These are phyloP conservation scores for Alternaria longipes DNA, from an alignment of 2,329 filamentous ascomycete species.

Conservation along the genomic window DNA sequence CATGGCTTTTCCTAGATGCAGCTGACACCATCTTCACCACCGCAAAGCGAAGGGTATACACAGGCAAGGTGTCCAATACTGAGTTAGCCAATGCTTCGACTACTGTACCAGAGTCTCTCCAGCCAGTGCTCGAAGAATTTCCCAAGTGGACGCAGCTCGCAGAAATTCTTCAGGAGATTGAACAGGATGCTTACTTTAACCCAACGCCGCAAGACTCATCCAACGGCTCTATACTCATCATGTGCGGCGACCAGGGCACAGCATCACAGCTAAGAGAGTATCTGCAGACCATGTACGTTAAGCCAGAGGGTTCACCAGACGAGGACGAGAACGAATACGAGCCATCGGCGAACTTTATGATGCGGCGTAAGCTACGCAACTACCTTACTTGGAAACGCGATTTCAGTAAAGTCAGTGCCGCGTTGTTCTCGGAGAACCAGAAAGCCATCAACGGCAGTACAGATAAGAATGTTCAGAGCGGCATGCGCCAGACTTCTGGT, in stretches of 20 bases:
- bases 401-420: conserved; percentile 83
- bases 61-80: conserved; percentile 71
- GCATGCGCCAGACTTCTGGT: conserved; percentile 58
- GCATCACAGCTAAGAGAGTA: conserved; percentile 91
- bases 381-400: conserved; percentile 92
- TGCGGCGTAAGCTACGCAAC: conserved; percentile 84
- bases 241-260: conserved; percentile 89
- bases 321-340: conserved; percentile 63
- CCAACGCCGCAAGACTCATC: conserved; percentile 80
- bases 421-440: conserved; percentile 81
- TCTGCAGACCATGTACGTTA: conserved; percentile 86
- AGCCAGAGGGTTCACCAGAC: conserved; percentile 57
- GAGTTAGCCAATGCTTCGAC: conserved; percentile 58
- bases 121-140: conserved; percentile 88
- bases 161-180: conserved; percentile 93
- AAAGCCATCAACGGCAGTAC: conserved; percentile 74
- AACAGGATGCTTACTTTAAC: conserved; percentile 87
- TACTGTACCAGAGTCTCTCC: conserved; percentile 68
- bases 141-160: conserved; percentile 92
- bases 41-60: conserved; percentile 87
- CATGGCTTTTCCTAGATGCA: conserved; percentile 95
- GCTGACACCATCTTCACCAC: conserved; percentile 94
- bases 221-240: conserved; percentile 91
- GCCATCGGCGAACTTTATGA: conserved; percentile 84
- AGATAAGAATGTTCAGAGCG: conserved; percentile 62